A percentile compares a stretch with the other conserved stretches of the same genome.
These are phyloP conservation scores for Clarireedia sp. DNA, from an alignment of 2,329 filamentous ascomycete genomes.

Conservation along the genomic window DNA sequence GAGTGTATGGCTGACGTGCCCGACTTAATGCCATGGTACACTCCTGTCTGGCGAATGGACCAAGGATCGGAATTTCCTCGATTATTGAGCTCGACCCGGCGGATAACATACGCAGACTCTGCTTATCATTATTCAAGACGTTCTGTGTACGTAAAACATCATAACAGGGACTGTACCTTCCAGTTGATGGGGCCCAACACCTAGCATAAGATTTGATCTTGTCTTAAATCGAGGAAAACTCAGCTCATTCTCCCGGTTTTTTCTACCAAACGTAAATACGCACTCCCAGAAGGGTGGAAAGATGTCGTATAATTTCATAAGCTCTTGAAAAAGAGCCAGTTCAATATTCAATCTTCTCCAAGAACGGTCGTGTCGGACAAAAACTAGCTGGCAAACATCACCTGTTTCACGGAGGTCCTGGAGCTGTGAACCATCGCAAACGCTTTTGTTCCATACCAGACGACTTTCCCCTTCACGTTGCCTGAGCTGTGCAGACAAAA, in stretches of 20 bases:
- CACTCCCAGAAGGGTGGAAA: slow-evolving; percentile 16
- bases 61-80: slow-evolving; percentile 20
- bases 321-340: slow-evolving; percentile 9
- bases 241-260: slow-evolving; percentile 19
- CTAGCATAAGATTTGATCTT: not conserved
- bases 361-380: slow-evolving; percentile 12
- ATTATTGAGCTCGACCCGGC: slow-evolving; percentile 15
- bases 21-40: slow-evolving; percentile 27
- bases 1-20: too few species aligned
- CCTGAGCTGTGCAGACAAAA: not conserved
- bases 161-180: not conserved
- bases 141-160: too few species aligned
- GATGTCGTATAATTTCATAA: slow-evolving; percentile 12
- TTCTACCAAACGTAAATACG: slow-evolving; percentile 19
- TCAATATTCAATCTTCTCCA: slow-evolving; percentile 16
- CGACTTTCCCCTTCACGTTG: not conserved
- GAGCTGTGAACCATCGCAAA: not conserved
- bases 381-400: slow-evolving; percentile 13
- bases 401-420: not conserved
- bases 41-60: slow-evolving; percentile 33
- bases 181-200: not conserved
- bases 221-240: slow-evolving; percentile 15
- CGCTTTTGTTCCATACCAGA: not conserved
- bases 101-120: slow-evolving; percentile 18
- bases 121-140: not conserved